Percentiles rank a stretch among this genome's conserved stretches.
These are phyloP conservation scores for Zymoseptoria ardabiliae DNA, from an alignment of 2,329 filamentous ascomycete genomes.

Conservation along the genomic window DNA sequence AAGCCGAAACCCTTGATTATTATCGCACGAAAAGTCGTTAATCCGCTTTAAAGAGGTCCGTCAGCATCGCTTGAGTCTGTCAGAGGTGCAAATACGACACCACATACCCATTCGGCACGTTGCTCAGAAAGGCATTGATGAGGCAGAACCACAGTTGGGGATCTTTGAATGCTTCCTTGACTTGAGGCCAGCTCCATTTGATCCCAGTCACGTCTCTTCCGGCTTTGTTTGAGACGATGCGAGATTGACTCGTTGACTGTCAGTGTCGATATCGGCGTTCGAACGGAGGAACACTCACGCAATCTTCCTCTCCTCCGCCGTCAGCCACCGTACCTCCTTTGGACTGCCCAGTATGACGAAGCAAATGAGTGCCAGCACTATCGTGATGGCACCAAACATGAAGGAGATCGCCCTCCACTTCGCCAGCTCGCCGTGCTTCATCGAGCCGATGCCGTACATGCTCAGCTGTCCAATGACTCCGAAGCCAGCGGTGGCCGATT, in stretches of 20 bases:
- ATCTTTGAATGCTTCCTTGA: constrained; percentile 22
- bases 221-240: constrained; percentile 25
- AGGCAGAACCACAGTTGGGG: constrained; percentile 25
- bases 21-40: constrained; percentile 23
- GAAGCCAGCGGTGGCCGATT: constrained; percentile 32
- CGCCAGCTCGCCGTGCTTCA: constrained; percentile 19
- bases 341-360: constrained; percentile 24
- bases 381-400: constrained; percentile 21
- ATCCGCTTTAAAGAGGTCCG: constrained; percentile 5
- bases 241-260: constrained; percentile 15
- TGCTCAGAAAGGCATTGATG: constrained; percentile 24
- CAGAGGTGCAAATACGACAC: neutral
- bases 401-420: constrained; percentile 26
- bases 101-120: constrained; percentile 21
- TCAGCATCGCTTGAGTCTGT: neutral
- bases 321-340: constrained; percentile 25
- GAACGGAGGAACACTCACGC: constrained; percentile 11
- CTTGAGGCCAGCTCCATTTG: constrained; percentile 25
- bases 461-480: constrained; percentile 22
- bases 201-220: constrained; percentile 26
- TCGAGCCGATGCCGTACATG: constrained; percentile 23
- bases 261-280: neutral
- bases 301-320: constrained; percentile 21
- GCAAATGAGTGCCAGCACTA: constrained; percentile 22
- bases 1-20: constrained; percentile 24